Base-by-base conservation (phyloP, 1,284 basidiomycete genomes). In the Anthracocystis setariae region DNA sequence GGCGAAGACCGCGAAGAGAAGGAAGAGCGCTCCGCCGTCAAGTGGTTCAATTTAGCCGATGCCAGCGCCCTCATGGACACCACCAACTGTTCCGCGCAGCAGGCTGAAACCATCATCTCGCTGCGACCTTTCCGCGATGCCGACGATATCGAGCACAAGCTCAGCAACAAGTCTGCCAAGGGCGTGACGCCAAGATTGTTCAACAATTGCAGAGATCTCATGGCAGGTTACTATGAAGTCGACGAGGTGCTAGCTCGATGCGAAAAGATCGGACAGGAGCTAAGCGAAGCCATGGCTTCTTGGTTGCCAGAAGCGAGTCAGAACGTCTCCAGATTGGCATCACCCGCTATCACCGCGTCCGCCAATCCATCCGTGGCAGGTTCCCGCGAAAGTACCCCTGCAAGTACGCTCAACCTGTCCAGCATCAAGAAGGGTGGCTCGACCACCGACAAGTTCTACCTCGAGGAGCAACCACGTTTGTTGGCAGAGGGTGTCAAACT, bases 101-200 rank as follows among this genome's bases (percentile, higher is more conserved):
- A 98, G 83, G 95, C 94, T 0, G 85, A 88, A 24, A 88, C 88
- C 56, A 92, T 98, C 72, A 88, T 93, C 60, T 86, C 87, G 18
- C 85, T 94, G 38, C 89, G 95, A 44, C 94, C 94, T 0, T 99
- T 93, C 83, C 81, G 83, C 5, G 88, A 89, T 20, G 87, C 90
- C n/a, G 89, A 91, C 35, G 92, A 95, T 66, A 76, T 81, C 18
- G 69, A 79, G 37, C 46, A 62, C 8, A 75, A 74, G 51, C 85
- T 97, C 47, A 89, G 89, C 46, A 83, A 83, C 56, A 94, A 92
- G 82, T 92, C 93, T 83, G 93, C 92, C 84, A 94, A 93, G 78
- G 94, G 94, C 18, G 90, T 98, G 72, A 94, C 92, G 60, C 88
- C 91, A 59, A 89, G 91, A 60, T 87, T 98, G 80, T 93, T 98